Percentiles rank a stretch among this genome's conserved stretches.
Evolutionary conservation across 2,329 filamentous ascomycete genomes (phyloP).

Genomic region (Colletotrichum incanum): DNA sequence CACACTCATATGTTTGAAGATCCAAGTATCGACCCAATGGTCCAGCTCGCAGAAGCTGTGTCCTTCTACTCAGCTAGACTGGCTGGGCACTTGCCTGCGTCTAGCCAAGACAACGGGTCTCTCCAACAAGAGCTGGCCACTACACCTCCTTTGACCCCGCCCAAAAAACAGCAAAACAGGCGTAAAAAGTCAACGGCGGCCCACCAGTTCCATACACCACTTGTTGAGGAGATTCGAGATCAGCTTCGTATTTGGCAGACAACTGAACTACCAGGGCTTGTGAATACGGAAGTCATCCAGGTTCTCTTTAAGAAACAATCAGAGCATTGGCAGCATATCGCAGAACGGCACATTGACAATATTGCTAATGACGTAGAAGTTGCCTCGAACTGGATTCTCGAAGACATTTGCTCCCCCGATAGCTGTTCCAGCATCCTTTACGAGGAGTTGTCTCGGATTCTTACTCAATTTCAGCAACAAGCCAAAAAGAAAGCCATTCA

Average conservation of each 20-base stretch:
- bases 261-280: constrained; percentile 51
- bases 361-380: constrained; percentile 43
- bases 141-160: constrained; percentile 17
- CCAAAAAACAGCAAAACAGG: neutral
- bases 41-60: constrained; percentile 21
- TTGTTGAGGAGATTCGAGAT: constrained; percentile 47
- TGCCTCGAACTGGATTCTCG: constrained; percentile 44
- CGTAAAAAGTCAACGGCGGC: neutral
- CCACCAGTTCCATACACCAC: neutral
- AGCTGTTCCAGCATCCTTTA: constrained; percentile 42
- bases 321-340: constrained; percentile 50
- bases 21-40: constrained; percentile 40
- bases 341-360: constrained; percentile 45
- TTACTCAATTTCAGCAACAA: constrained; percentile 19
- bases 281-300: constrained; percentile 52
- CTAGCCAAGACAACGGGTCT: neutral
- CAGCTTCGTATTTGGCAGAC: constrained; percentile 50
- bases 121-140: neutral
- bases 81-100: neutral
- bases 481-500: constrained; percentile 17
- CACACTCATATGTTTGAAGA: constrained; percentile 50
- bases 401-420: constrained; percentile 37
- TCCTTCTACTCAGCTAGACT: neutral
- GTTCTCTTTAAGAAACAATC: constrained; percentile 52
- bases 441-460: constrained; percentile 29